A percentile compares a stretch with the other conserved stretches of the same genome.
These are phyloP conservation scores for Metschnikowia anglica DNA, from an alignment of 805 yeast species.

Conservation along the genomic window DNA sequence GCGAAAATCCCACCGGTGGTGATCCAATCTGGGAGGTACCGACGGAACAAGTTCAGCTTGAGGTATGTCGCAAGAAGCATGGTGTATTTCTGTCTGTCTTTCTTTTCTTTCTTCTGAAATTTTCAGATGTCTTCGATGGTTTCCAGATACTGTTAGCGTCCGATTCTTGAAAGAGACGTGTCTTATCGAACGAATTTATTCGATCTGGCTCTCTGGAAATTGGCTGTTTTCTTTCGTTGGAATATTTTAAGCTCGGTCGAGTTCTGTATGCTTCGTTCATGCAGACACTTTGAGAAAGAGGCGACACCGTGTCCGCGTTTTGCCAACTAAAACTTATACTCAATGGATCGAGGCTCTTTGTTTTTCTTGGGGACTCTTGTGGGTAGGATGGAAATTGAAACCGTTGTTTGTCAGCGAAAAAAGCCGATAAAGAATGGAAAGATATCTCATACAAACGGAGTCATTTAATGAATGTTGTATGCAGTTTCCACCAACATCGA, in stretches of 20 bases:
- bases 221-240: neutral
- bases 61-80: constrained; percentile 19
- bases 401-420: too few species aligned
- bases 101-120: neutral
- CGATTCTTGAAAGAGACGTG: too few species aligned
- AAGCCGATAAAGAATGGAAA: too few species aligned
- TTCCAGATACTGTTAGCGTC: neutral
- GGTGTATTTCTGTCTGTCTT: neutral
- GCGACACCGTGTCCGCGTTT: too few species aligned
- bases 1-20: constrained; percentile 23
- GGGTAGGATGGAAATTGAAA: too few species aligned
- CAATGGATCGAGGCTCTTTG: too few species aligned
- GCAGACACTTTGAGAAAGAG: neutral
- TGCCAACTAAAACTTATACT: too few species aligned
- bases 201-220: neutral
- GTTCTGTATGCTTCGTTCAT: neutral
- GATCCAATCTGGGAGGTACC: constrained; percentile 34
- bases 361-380: too few species aligned
- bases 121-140: neutral
- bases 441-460: too few species aligned
- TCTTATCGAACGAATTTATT: too few species aligned
- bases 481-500: too few species aligned
- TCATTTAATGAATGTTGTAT: too few species aligned
- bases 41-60: constrained; percentile 22
- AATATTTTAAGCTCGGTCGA: neutral